A percentile compares a stretch with the other conserved stretches of the same genome.
phyloP scores from a whole-genome alignment of 2,329 filamentous ascomycete genomes.

The Microascus cirrosus region DNA sequence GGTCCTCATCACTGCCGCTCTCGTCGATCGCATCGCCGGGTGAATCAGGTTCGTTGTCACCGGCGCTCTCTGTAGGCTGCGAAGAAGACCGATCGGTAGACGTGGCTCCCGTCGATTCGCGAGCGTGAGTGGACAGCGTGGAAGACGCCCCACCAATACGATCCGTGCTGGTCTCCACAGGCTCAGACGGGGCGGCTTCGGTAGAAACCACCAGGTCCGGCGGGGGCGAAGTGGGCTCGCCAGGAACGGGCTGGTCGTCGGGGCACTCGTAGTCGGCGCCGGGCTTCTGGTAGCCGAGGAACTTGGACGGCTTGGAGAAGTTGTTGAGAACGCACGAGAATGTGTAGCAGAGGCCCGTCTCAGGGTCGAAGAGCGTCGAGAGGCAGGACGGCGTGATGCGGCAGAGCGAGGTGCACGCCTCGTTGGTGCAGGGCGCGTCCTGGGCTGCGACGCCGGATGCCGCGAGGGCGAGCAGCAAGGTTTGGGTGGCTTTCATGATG shows the following conservation, averaged over 20 bases:
- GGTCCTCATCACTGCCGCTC: background rate
- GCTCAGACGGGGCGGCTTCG: background rate
- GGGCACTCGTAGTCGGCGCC: background rate
- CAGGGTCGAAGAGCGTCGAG: constrained; percentile 5
- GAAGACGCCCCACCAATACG: background rate
- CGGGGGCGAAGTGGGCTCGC: background rate
- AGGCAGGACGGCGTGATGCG: background rate
- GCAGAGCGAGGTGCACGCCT: constrained; percentile 4
- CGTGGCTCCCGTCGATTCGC: background rate
- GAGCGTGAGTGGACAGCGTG: background rate
- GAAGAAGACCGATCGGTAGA: background rate
- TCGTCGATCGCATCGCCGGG: background rate
- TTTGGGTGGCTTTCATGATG: background rate
- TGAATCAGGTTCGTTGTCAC: background rate
- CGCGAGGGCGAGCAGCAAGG: background rate
- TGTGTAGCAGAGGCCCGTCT: constrained; percentile 1
- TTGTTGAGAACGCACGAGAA: constrained; percentile 4
- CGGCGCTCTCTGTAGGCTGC: background rate
- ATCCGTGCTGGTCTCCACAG: background rate
- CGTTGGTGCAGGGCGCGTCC: constrained; percentile 5
- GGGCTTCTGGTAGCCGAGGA: constrained; percentile 5
- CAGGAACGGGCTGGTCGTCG: constrained; percentile 2
- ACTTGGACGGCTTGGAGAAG: constrained; percentile 1
- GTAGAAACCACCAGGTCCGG: background rate
- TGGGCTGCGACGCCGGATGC: background rate